Percentiles rank a stretch among this genome's conserved stretches.
These are phyloP conservation scores for Aspergillus nomiae DNA, from an alignment of 2,329 filamentous ascomycete species.

Conservation along the genomic window DNA sequence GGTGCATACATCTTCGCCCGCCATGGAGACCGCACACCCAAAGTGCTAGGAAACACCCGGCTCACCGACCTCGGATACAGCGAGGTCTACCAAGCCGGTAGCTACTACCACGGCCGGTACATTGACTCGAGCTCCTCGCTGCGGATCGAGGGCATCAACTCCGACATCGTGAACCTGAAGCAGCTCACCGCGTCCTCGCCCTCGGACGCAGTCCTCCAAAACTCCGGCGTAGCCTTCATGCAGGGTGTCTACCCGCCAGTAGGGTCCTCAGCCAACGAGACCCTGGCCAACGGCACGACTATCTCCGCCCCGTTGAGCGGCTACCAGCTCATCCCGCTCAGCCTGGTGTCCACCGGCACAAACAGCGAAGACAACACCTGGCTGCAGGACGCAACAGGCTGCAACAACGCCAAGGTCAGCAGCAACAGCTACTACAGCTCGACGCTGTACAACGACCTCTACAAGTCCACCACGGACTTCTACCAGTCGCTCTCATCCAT, in stretches of 20 bases:
- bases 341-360: constrained; percentile 60
- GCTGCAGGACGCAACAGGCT: constrained; percentile 61
- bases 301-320: constrained; percentile 71
- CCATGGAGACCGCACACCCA: constrained; percentile 85
- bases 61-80: constrained; percentile 79
- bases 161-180: constrained; percentile 65
- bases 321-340: constrained; percentile 81
- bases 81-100: constrained; percentile 71
- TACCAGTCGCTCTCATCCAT: constrained; percentile 56
- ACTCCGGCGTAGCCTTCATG: constrained; percentile 76
- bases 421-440: constrained; percentile 62
- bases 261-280: constrained; percentile 58
- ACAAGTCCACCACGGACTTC: constrained; percentile 54
- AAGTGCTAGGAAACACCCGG: constrained; percentile 68
- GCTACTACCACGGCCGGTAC: constrained; percentile 77
- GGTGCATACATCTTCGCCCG: constrained; percentile 86
- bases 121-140: constrained; percentile 61
- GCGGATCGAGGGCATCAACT: constrained; percentile 67
- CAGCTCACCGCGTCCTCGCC: constrained; percentile 76
- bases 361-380: constrained; percentile 61
- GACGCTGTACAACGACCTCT: constrained; percentile 50
- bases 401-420: constrained; percentile 57
- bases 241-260: constrained; percentile 86
- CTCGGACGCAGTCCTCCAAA: constrained; percentile 74
- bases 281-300: constrained; percentile 69